Evolutionary conservation across 331 rosid species (phyloP).

Genomic region (Malus hybrid): DNA sequence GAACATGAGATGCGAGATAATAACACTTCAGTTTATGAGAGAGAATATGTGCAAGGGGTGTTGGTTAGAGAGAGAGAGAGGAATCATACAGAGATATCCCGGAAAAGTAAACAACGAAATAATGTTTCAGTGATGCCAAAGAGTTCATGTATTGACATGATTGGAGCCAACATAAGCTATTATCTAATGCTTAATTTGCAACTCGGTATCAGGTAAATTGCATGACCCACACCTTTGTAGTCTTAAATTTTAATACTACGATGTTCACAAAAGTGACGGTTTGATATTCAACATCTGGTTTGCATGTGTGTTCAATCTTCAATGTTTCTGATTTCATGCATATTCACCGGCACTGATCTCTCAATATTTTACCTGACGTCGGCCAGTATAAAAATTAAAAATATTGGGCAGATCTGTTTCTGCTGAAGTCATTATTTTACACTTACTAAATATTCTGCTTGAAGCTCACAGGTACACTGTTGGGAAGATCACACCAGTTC

Average conservation of each 20-base stretch:
- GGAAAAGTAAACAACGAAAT: constrained; percentile 35
- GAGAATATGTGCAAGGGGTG: constrained; percentile 86
- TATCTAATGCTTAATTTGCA: constrained; percentile 80
- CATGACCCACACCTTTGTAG: constrained; percentile 2
- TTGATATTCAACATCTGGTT: background rate
- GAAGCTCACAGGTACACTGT: constrained; percentile 73
- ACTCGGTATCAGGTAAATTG: constrained; percentile 78
- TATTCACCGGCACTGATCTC: background rate
- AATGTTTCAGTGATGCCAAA: constrained; percentile 27
- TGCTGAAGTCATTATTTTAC: background rate
- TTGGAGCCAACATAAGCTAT: constrained; percentile 35
- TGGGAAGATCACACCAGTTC: constrained; percentile 89
- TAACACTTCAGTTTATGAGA: constrained; percentile 41
- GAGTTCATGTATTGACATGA: constrained; percentile 45
- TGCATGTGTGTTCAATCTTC: too few species aligned
- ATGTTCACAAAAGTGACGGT: background rate
- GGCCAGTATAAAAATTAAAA: background rate
- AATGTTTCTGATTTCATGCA: too few species aligned
- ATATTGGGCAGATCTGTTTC: background rate
- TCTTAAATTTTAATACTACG: background rate
- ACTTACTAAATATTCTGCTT: constrained; percentile 21
- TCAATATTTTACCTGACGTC: background rate
- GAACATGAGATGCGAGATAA: constrained; percentile 28
- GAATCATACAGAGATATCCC: constrained; percentile 27
- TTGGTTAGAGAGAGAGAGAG: constrained; percentile 52